phyloP scores from a whole-genome alignment of 352 stramenopile species.

The Halophytophthora polymorphica region DNA sequence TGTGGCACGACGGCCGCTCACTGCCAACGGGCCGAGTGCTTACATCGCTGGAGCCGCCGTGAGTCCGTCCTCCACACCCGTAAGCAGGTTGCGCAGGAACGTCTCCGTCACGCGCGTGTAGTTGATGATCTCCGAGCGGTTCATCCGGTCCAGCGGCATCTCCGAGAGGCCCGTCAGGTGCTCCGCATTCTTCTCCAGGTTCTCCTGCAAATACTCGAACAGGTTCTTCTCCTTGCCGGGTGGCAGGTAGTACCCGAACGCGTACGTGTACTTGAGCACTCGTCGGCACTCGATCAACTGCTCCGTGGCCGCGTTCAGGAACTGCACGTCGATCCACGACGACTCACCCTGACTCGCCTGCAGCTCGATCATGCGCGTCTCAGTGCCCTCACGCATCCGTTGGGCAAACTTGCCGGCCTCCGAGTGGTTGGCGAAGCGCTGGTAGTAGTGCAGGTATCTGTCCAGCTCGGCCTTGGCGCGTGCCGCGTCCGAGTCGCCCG shows the following conservation, averaged over 20 bases:
- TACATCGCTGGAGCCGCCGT: constrained; percentile 40
- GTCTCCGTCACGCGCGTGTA: constrained; percentile 93
- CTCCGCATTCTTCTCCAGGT: constrained; percentile 94
- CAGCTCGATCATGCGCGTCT: constrained; percentile 94
- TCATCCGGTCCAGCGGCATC: constrained; percentile 90
- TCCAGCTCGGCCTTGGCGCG: constrained; percentile 96
- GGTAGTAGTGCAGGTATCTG: constrained; percentile 99
- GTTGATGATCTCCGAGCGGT: constrained; percentile 93
- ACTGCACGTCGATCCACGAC: constrained; percentile 98
- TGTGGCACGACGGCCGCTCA: no score
- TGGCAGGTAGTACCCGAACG: constrained; percentile 93
- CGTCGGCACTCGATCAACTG: constrained; percentile 97
- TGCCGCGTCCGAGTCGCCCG: constrained; percentile 81
- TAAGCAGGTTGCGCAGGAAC: constrained; percentile 90
- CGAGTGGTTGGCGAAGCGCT: constrained; percentile 96
- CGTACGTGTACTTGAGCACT: constrained; percentile 99
- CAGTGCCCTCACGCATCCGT: constrained; percentile 94
- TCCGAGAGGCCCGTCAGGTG: constrained; percentile 89
- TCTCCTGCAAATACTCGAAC: constrained; percentile 94
- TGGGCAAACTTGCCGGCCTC: constrained; percentile 96
- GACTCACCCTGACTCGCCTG: constrained; percentile 89
- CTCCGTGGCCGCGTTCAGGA: constrained; percentile 95
- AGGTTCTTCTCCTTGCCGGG: constrained; percentile 89
- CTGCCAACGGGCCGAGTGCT: no score
- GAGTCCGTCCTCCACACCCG: constrained; percentile 88